Evolutionary conservation across 2,329 filamentous ascomycete species (phyloP).

Genomic region (Byssothecium circinans): DNA sequence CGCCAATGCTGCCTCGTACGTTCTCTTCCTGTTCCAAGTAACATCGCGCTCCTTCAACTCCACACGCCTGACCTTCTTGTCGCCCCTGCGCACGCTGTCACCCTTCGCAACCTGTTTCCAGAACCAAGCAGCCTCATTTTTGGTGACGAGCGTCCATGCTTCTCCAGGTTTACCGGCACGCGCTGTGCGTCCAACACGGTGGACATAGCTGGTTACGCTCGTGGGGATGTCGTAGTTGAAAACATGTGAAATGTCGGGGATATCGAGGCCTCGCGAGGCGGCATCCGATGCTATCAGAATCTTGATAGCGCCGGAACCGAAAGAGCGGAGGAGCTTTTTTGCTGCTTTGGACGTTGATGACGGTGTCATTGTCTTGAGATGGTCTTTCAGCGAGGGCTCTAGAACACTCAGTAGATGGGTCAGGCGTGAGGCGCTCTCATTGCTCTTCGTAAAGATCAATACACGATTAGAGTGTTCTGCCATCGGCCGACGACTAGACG

Average conservation of each 20-base stretch:
- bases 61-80: constrained; percentile 49
- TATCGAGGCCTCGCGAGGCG: constrained; percentile 87
- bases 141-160: constrained; percentile 84
- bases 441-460: constrained; percentile 88
- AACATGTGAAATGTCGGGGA: constrained; percentile 77
- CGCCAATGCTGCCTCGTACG: constrained; percentile 59
- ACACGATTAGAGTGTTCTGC: constrained; percentile 45
- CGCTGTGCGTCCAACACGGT: constrained; percentile 88
- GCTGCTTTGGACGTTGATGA: constrained; percentile 73
- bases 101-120: constrained; percentile 75
- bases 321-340: constrained; percentile 67
- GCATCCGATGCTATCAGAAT: constrained; percentile 90
- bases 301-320: constrained; percentile 63
- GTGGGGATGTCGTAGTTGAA: constrained; percentile 92
- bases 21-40: constrained; percentile 44
- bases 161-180: constrained; percentile 74
- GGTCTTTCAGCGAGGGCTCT: constrained; percentile 57
- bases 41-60: constrained; percentile 47
- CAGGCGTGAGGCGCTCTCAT: constrained; percentile 85
- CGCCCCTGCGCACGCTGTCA: constrained; percentile 52
- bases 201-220: constrained; percentile 80
- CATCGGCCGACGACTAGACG: constrained; percentile 12
- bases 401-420: constrained; percentile 74
- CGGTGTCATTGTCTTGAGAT: constrained; percentile 73
- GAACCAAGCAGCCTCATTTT: constrained; percentile 88